A percentile compares a stretch with the other conserved stretches of the same genome.
These are phyloP conservation scores for Escovopsis sp. DNA, from an alignment of 2,329 filamentous ascomycete species.

Conservation along the genomic window DNA sequence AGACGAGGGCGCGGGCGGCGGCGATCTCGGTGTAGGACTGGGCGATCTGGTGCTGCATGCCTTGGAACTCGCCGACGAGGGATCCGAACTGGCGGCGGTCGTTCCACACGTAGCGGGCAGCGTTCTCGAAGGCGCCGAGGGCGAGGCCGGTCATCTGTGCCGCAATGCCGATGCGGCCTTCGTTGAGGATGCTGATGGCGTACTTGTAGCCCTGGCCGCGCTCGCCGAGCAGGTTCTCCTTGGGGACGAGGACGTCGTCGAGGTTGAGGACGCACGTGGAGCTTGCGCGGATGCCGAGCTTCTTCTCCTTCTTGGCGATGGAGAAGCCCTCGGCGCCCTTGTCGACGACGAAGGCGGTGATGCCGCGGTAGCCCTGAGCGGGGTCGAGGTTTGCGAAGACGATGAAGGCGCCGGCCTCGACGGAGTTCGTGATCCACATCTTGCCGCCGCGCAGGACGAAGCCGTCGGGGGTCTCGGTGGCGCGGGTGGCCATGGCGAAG, in stretches of 20 bases:
- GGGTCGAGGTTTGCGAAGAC: slow-evolving; percentile 95
- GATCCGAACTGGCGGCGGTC: slow-evolving; percentile 94
- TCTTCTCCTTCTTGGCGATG: slow-evolving; percentile 99
- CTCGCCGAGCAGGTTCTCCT: slow-evolving; percentile 75
- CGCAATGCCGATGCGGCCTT: slow-evolving; percentile 93
- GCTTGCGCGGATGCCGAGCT: slow-evolving; percentile 89
- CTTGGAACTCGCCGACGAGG: slow-evolving; percentile 91
- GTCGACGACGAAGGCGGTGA: slow-evolving; percentile 89
- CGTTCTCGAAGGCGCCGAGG: slow-evolving; percentile 89
- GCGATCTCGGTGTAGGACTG: slow-evolving; percentile 90
- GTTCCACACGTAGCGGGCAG: slow-evolving; percentile 88
- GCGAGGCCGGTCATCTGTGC: slow-evolving; percentile 98
- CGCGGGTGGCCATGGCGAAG: slow-evolving; percentile 86
- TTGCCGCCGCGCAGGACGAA: slow-evolving; percentile 85
- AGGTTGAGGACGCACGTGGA: slow-evolving; percentile 97
- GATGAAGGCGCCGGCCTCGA: slow-evolving; percentile 90
- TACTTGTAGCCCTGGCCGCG: slow-evolving; percentile 95
- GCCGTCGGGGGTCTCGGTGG: slow-evolving; percentile 65
- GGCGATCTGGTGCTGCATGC: slow-evolving; percentile 97
- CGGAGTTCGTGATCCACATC: slow-evolving; percentile 99
- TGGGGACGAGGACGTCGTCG: slow-evolving; percentile 84
- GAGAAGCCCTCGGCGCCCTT: slow-evolving; percentile 80
- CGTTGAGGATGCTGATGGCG: slow-evolving; percentile 85
- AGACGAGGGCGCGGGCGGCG: slow-evolving; percentile 82
- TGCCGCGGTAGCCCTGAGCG: slow-evolving; percentile 88